Evolutionary conservation across 2,329 filamentous ascomycete species (phyloP).

Genomic region (Fusarium stilboides): DNA sequence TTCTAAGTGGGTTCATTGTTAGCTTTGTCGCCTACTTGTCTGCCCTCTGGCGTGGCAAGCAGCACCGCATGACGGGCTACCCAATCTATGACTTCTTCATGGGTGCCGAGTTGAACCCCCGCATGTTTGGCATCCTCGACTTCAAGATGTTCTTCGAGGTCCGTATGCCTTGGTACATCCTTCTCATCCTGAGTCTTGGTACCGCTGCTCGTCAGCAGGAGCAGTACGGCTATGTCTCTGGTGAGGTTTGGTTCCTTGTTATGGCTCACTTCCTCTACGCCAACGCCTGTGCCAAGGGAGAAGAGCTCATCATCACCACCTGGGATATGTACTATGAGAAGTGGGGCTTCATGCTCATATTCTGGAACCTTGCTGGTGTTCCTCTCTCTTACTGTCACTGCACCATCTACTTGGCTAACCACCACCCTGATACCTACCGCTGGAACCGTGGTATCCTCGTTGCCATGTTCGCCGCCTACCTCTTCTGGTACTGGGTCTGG

Average conservation of each 20-base stretch:
- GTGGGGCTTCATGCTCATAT: conserved; percentile 97
- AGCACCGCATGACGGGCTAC: conserved; percentile 93
- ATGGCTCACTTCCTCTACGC: conserved; percentile 94
- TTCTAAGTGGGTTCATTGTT: conserved; percentile 89
- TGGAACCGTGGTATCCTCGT: conserved; percentile 80
- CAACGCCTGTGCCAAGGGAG: conserved; percentile 92
- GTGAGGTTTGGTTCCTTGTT: conserved; percentile 86
- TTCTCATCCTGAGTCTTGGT: conserved; percentile 83
- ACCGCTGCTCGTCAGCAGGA: conserved; percentile 88
- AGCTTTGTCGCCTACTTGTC: conserved; percentile 89
- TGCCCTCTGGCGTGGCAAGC: conserved; percentile 81
- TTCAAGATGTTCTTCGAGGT: conserved; percentile 99
- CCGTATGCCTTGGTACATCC: conserved; percentile 91
- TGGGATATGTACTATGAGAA: conserved; percentile 99
- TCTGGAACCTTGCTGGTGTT: conserved; percentile 96
- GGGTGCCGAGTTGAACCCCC: conserved; percentile 90
- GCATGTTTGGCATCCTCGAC: conserved; percentile 88
- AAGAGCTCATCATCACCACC: conserved; percentile 90
- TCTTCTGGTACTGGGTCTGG: conserved; percentile 92
- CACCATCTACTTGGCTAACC: conserved; percentile 90
- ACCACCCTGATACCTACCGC: conserved; percentile 81
- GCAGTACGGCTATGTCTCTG: conserved; percentile 85
- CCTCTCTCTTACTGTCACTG: conserved; percentile 94
- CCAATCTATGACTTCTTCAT: conserved; percentile 94
- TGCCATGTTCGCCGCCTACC: conserved; percentile 77